phyloP scores from a whole-genome alignment of 768 basidiomycete species.

The Sarcodon aspratus region DNA sequence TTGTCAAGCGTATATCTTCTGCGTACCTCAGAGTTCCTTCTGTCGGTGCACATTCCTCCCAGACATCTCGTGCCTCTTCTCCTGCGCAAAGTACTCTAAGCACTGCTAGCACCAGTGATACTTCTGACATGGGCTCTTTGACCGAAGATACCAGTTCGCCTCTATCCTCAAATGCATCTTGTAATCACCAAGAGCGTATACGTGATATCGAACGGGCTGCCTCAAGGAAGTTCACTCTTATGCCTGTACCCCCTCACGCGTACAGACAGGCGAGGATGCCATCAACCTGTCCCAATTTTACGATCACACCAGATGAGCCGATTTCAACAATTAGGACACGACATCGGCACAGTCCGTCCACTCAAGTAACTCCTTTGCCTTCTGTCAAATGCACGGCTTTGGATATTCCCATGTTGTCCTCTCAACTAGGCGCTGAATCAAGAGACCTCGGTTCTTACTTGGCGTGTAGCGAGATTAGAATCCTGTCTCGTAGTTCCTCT shows the following conservation, averaged over 20 bases:
- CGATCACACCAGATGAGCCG: too few relatives aligned
- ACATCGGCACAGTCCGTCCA: too few relatives aligned
- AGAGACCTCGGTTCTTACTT: background rate
- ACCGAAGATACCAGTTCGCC: conserved; percentile 41
- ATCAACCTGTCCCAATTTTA: background rate
- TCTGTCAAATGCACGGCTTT: too few relatives aligned
- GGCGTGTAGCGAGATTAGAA: conserved; percentile 8
- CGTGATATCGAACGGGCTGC: conserved; percentile 6
- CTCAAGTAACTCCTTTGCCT: too few relatives aligned
- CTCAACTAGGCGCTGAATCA: too few relatives aligned
- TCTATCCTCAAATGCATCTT: conserved; percentile 29
- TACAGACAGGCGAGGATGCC: conserved; percentile 9
- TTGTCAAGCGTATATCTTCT: conserved; percentile 45
- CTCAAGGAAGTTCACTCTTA: conserved; percentile 24
- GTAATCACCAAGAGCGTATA: conserved; percentile 14
- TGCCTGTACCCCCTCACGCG: conserved; percentile 33
- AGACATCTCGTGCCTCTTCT: background rate
- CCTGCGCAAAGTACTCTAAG: conserved; percentile 24
- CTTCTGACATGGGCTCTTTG: conserved; percentile 50
- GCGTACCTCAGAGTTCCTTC: conserved; percentile 20
- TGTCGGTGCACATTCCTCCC: background rate
- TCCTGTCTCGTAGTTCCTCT: background rate
- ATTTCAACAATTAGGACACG: too few relatives aligned
- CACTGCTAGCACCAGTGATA: conserved; percentile 28
- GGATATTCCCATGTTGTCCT: too few relatives aligned